A percentile compares a stretch with the other conserved stretches of the same genome.
Conservation (phyloP, 306 rosid species). For the Potentilla sterilis region DNA sequence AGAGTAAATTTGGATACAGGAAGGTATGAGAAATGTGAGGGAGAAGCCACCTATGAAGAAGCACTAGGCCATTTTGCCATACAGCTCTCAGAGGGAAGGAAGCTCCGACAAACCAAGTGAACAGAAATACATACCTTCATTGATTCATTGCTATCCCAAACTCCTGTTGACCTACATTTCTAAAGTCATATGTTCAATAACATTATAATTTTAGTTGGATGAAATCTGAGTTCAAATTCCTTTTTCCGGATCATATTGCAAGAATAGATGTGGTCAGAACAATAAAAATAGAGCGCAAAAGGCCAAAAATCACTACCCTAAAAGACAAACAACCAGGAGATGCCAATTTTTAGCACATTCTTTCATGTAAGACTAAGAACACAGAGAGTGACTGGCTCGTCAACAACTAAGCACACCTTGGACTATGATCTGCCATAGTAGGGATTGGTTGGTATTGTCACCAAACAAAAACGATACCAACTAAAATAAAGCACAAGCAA, state of each 20-base stretch:
- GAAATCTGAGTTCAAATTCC: neutral
- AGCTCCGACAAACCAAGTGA: slow-evolving; percentile 8
- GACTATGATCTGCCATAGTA: neutral
- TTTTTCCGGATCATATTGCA: neutral
- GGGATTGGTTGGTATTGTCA: slow-evolving; percentile 5
- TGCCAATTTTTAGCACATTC: neutral
- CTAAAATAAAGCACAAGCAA: slow-evolving; percentile 8
- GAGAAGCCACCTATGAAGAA: slow-evolving; percentile 34
- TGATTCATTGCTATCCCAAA: neutral
- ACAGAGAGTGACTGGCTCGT: neutral
- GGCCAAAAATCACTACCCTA: neutral
- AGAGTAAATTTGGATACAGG: slow-evolving; percentile 44
- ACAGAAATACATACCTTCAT: neutral
- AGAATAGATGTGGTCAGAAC: too few relatives aligned
- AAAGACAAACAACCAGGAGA: neutral
- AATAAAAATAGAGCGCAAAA: neutral
- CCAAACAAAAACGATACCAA: slow-evolving; percentile 5
- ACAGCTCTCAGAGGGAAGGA: slow-evolving; percentile 25
- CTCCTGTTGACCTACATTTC: neutral
- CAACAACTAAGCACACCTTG: slow-evolving; percentile 1
- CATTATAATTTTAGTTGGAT: neutral
- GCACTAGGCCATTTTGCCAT: slow-evolving; percentile 38
- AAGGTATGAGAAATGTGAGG: slow-evolving; percentile 14
- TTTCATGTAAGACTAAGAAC: neutral
- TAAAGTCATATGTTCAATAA: neutral